phyloP scores from a whole-genome alignment of 106 monocot species.

The Apostasia shenzhenica region DNA sequence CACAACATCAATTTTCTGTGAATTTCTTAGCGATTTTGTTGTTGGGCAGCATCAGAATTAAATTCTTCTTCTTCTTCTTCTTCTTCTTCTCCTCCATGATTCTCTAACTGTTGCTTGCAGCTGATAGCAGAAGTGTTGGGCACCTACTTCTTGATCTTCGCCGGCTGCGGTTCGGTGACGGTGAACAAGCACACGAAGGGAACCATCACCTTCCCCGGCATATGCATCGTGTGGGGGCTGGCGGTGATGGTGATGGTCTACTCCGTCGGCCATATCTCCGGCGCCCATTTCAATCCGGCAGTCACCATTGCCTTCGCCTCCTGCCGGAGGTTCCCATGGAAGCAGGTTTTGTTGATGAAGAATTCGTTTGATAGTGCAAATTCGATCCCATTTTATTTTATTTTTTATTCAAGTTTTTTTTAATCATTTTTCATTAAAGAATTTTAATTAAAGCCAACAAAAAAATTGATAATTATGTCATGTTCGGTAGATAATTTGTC shows the following conservation, averaged over 20 bases:
- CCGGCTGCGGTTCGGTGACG: conserved; percentile 63
- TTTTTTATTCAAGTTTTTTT: too few species aligned
- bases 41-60: background rate
- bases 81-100: background rate
- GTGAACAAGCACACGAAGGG: conserved; percentile 46
- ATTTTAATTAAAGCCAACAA: too few species aligned
- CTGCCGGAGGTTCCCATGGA: conserved; percentile 67
- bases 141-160: conserved; percentile 79
- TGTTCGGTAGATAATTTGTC: too few species aligned
- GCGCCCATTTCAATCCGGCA: conserved; percentile 92
- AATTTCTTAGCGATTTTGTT: background rate
- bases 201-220: conserved; percentile 65
- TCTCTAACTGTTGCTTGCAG: conserved; percentile 10
- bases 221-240: conserved; percentile 71
- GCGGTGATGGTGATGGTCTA: conserved; percentile 89
- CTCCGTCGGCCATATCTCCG: conserved; percentile 84
- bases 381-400: too few species aligned
- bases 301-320: conserved; percentile 80
- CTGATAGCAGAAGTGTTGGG: conserved; percentile 73
- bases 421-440: too few species aligned
- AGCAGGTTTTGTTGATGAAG: conserved; percentile 20
- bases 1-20: background rate
- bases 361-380: background rate
- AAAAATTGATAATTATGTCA: too few species aligned
- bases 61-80: background rate